Percentiles rank a stretch among this genome's conserved stretches.
Evolutionary conservation across 192 early-diverging fungal species (phyloP).

Genomic region (Powellomyces hirtus): DNA sequence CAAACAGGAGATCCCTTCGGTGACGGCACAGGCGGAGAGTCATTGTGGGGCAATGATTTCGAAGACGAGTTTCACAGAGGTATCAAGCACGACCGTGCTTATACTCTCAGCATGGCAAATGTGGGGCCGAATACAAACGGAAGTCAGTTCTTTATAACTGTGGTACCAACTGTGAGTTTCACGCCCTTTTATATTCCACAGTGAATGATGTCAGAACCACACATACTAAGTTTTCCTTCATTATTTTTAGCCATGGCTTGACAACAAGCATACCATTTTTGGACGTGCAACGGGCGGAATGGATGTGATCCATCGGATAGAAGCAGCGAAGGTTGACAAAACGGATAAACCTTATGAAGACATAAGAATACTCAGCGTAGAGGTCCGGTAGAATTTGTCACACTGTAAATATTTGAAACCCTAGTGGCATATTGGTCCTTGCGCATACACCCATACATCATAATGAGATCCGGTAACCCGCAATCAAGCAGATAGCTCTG

Average conservation of each 20-base stretch:
- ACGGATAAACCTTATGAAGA: conserved; percentile 87
- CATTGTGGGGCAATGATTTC: conserved; percentile 88
- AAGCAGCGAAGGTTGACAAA: conserved; percentile 77
- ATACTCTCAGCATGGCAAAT: conserved; percentile 96
- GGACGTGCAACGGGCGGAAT: conserved; percentile 85
- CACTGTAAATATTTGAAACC: too few species aligned
- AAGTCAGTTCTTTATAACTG: conserved; percentile 95
- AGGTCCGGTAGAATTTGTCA: conserved; percentile 52
- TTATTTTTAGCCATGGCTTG: conserved; percentile 79
- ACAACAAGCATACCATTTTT: conserved; percentile 96
- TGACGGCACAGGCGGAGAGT: conserved; percentile 95
- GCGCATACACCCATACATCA: too few species aligned
- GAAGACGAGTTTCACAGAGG: conserved; percentile 85
- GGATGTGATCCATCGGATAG: conserved; percentile 90
- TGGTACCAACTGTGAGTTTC: conserved; percentile 69
- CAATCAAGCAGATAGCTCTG: too few species aligned
- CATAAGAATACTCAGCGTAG: conserved; percentile 74
- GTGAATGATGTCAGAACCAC: conserved; percentile 13
- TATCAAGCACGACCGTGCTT: conserved; percentile 83
- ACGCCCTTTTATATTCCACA: background rate
- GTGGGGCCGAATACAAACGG: conserved; percentile 81
- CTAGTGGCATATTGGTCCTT: too few species aligned
- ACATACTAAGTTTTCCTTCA: conserved; percentile 16
- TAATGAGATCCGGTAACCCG: too few species aligned
- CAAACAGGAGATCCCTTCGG: conserved; percentile 77